Evolutionary conservation across 2,329 filamentous ascomycete species (phyloP).

Genomic region (Cercospora sp.): DNA sequence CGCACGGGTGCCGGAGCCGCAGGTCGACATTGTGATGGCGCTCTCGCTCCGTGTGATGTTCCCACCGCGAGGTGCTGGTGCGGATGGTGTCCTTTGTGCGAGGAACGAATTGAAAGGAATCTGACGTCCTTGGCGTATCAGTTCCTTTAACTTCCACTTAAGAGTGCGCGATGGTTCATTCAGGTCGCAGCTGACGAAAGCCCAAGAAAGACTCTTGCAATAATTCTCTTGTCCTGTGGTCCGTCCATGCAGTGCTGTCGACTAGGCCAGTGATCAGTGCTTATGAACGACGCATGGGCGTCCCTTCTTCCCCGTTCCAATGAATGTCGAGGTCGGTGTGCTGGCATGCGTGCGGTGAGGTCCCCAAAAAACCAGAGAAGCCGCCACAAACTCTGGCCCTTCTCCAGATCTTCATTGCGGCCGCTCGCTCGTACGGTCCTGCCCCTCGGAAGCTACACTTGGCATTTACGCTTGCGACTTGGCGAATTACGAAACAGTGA

Average conservation of each 20-base stretch:
- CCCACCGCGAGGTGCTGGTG: neutral
- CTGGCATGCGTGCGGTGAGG: neutral
- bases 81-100: neutral
- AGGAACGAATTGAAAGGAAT: neutral
- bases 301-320: neutral
- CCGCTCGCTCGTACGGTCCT: neutral
- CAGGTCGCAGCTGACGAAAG: neutral
- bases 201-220: neutral
- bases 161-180: neutral
- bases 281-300: neutral
- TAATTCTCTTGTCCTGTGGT: neutral
- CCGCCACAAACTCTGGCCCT: neutral
- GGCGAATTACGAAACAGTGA: slow-evolving; percentile 7
- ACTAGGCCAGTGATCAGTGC: neutral
- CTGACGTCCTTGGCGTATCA: neutral
- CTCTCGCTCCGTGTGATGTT: neutral
- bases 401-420: slow-evolving; percentile 5
- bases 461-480: slow-evolving; percentile 8
- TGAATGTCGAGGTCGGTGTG: neutral
- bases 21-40: slow-evolving; percentile 38
- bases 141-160: neutral
- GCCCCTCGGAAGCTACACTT: slow-evolving; percentile 5
- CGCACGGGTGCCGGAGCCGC: slow-evolving; percentile 49
- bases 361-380: neutral
- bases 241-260: slow-evolving; percentile 1